Evolutionary conservation across 2,329 filamentous ascomycete species (phyloP).

Genomic region (Mollisia scopiformis): DNA sequence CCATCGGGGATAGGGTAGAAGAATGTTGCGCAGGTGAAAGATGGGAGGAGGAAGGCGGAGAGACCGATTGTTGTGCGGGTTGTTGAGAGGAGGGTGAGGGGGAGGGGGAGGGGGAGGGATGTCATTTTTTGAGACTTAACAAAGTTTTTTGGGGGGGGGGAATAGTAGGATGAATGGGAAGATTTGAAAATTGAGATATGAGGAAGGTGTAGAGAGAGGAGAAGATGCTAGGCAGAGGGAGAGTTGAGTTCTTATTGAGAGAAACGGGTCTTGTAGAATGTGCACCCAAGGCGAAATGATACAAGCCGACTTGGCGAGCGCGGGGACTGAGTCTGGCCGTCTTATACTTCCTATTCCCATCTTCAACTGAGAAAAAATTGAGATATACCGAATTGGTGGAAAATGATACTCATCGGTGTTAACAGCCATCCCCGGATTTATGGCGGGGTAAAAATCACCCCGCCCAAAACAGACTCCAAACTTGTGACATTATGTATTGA

Average conservation of each 20-base stretch:
- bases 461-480: background rate
- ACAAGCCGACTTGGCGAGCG: background rate
- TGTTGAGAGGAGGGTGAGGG: conserved; percentile 1
- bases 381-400: conserved; percentile 4
- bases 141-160: too few relatives aligned
- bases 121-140: background rate
- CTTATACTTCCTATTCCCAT: background rate
- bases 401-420: conserved; percentile 4
- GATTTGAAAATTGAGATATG: background rate
- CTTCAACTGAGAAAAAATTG: background rate
- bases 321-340: conserved; percentile 7
- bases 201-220: background rate
- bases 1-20: background rate
- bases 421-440: background rate
- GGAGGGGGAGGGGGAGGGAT: background rate
- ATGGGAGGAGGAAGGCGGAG: conserved; percentile 8
- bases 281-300: background rate
- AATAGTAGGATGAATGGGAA: too few relatives aligned
- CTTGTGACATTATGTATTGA: background rate
- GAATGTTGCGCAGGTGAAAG: conserved; percentile 5
- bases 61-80: conserved; percentile 7
- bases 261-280: background rate
- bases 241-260: background rate
- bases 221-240: background rate
- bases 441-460: background rate